Evolutionary conservation across 2,329 filamentous ascomycete genomes (phyloP), one percentile per base, ranked within the genome.

Genomic region (Lanzia echinophila): DNA sequence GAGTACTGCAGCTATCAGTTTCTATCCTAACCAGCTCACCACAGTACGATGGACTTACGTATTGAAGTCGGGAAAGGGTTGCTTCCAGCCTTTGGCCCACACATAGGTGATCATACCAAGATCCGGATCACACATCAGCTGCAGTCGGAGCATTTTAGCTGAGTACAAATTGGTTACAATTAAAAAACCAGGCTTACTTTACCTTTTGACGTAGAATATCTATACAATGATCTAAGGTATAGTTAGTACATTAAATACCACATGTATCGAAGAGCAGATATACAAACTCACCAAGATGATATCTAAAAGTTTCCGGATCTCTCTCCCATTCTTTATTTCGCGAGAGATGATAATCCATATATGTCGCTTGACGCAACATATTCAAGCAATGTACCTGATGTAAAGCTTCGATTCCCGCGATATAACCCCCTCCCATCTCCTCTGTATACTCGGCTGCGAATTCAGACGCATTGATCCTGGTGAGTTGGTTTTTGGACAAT

Each of bases 221-320:
- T 24, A 48, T 39, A 20, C 46, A 48, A 28, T 48, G 46, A 38
- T 48, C 46, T 48, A 6, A 7, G 8, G 19, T 3, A 3, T 19
- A 24, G 32, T 38, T 39, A 39, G 36, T 39, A 22, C 6, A 34
- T 17, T 24, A 13, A n/a, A n/a, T n/a, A n/a, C n/a, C n/a, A n/a
- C n/a, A n/a, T n/a, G n/a, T n/a, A n/a, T n/a, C n/a, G 13, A 38
- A 11, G 12, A 4, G 12, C n/a, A 17, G n/a, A 38, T 5, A 13
- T 32, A n/a, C n/a, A n/a, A n/a, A n/a, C n/a, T n/a, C n/a, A 48
- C 46, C 46, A 38, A 48, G 31, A 48, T 48, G 46, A 48, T 38
- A 48, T 17, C 46, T 13, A 6, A 38, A 22, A 6, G 33, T 48
- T 2, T 48, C 19, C 46, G 46, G 46, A 17, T 12, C 19, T 6